A percentile compares a stretch with the other conserved stretches of the same genome.
Evolutionary conservation across 2,329 filamentous ascomycete genomes (phyloP).

Genomic region (Phyllosticta citrichinensis): DNA sequence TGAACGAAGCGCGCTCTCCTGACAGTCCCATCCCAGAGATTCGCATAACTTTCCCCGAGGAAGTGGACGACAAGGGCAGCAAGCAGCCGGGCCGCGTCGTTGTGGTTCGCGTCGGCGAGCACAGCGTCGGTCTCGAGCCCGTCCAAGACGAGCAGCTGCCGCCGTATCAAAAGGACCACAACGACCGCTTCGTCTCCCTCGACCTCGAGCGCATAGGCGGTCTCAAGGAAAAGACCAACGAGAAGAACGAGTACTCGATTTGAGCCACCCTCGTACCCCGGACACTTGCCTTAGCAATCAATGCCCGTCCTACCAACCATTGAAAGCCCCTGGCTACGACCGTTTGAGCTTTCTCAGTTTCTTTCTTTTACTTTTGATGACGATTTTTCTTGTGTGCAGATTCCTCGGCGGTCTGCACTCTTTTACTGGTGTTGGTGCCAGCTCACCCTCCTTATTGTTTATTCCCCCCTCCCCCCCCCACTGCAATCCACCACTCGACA

Average conservation of each 20-base stretch:
- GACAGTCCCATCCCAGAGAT: conserved; percentile 83
- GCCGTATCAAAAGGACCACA: conserved; percentile 75
- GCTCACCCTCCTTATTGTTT: conserved; percentile 1
- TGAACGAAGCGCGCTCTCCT: conserved; percentile 64
- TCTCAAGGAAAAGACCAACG: conserved; percentile 72
- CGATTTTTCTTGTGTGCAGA: conserved; percentile 9
- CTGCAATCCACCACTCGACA: conserved; percentile 9
- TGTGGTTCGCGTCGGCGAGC: conserved; percentile 82
- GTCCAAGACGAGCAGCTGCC: conserved; percentile 64
- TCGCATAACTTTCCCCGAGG: conserved; percentile 94
- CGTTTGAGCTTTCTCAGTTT: neutral
- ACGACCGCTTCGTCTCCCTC: conserved; percentile 77
- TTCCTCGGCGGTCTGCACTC: conserved; percentile 8
- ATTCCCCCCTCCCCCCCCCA: no score
- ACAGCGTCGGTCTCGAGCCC: conserved; percentile 79
- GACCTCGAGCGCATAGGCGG: conserved; percentile 93
- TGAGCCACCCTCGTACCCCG: neutral
- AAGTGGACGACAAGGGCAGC: conserved; percentile 75
- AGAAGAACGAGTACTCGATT: conserved; percentile 15
- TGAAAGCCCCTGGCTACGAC: conserved; percentile 10
- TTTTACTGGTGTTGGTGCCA: neutral
- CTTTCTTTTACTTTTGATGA: conserved; percentile 8
- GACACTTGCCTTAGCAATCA: neutral
- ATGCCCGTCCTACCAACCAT: neutral
- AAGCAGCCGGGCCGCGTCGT: conserved; percentile 79